A percentile compares a stretch with the other conserved stretches of the same genome.
Conservation (phyloP, 495 filamentous ascomycete genomes). For the Hyaloscypha finlandica region DNA sequence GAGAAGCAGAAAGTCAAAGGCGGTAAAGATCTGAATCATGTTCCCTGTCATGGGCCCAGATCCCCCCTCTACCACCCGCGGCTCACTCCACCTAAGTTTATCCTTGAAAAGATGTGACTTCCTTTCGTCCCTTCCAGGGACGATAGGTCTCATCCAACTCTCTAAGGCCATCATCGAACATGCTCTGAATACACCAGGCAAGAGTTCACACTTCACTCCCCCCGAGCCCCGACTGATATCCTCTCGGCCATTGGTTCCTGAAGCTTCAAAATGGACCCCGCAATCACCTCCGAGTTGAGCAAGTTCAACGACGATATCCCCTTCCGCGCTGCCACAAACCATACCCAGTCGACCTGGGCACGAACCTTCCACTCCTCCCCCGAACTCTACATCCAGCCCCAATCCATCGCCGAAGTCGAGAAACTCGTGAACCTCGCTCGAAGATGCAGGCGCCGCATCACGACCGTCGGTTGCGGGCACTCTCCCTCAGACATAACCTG, state of each 20-base stretch:
- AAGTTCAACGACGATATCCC: conserved; percentile 51
- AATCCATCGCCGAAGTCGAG: conserved; percentile 75
- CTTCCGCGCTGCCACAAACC: conserved; percentile 70
- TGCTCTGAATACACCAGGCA: conserved; percentile 7
- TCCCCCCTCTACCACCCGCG: neutral
- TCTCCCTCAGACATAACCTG: conserved; percentile 92
- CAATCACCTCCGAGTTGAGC: conserved; percentile 36
- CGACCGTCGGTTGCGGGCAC: conserved; percentile 82
- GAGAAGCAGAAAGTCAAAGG: neutral
- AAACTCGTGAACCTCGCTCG: conserved; percentile 82
- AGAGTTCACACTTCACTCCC: neutral
- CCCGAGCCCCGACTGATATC: neutral
- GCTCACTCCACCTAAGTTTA: neutral
- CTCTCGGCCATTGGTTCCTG: neutral
- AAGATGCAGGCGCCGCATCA: conserved; percentile 74
- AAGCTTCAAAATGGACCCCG: conserved; percentile 34
- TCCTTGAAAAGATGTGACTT: neutral
- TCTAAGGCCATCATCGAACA: neutral
- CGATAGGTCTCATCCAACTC: neutral
- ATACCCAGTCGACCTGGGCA: conserved; percentile 95
- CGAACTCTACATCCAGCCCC: conserved; percentile 85
- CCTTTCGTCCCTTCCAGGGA: neutral
- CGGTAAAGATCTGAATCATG: neutral
- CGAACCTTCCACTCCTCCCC: conserved; percentile 85
- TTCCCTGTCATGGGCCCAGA: neutral